These are phyloP conservation scores for Phytopythium cucurbitacearum DNA, from an alignment of 352 stramenopile genomes.

Conservation along the genomic window DNA sequence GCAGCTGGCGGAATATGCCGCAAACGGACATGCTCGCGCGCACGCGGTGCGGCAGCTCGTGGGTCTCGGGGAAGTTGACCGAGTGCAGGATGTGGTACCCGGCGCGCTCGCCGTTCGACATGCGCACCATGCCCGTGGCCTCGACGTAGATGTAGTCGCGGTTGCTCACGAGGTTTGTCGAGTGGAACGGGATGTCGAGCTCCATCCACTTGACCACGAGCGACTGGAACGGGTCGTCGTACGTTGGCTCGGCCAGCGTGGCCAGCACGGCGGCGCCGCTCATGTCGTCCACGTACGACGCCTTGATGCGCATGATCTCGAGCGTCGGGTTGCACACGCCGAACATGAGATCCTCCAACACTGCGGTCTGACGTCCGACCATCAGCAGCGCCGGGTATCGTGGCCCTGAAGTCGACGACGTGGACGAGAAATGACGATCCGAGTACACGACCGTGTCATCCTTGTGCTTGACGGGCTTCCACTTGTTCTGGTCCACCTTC, in stretches of 20 bases:
- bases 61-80: slow-evolving; percentile 16
- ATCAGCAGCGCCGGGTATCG: slow-evolving; percentile 11
- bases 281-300: slow-evolving; percentile 30
- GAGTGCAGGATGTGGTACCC: slow-evolving; percentile 26
- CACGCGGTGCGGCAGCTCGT: slow-evolving; percentile 13
- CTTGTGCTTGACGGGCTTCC: too few relatives aligned
- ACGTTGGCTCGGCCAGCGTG: slow-evolving; percentile 16
- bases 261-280: slow-evolving; percentile 19
- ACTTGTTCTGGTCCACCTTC: slow-evolving; percentile 6
- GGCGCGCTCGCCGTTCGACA: slow-evolving; percentile 20
- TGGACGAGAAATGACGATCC: slow-evolving; percentile 10
- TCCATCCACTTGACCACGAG: slow-evolving; percentile 33
- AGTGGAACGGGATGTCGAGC: slow-evolving; percentile 24
- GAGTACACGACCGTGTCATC: slow-evolving; percentile 8
- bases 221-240: slow-evolving; percentile 26
- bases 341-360: slow-evolving; percentile 39
- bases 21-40: slow-evolving; percentile 24
- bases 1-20: slow-evolving; percentile 25
- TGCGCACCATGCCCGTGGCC: slow-evolving; percentile 19
- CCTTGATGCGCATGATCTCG: slow-evolving; percentile 25
- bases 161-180: slow-evolving; percentile 33
- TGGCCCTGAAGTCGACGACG: slow-evolving; percentile 11
- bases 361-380: slow-evolving; percentile 20
- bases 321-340: slow-evolving; percentile 26
- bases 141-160: slow-evolving; percentile 35